These are phyloP conservation scores for Trypanosoma conorhini DNA, from an alignment of 208 protist species.

Conservation along the genomic window DNA sequence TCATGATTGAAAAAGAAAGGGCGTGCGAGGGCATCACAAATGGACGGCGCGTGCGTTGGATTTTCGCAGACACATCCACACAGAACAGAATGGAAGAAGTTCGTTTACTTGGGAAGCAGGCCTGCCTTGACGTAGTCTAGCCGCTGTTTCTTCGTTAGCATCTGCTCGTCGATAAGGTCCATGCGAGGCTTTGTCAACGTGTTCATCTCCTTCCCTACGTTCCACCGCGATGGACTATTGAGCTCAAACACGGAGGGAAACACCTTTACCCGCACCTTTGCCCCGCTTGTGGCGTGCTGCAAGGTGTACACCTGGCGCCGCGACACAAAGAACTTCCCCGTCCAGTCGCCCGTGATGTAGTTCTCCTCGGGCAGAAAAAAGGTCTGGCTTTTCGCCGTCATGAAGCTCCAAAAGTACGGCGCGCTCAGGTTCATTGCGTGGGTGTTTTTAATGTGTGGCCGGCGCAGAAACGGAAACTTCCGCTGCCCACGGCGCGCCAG, in stretches of 20 bases:
- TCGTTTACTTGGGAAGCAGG: conserved; percentile 75
- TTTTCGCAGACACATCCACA: neutral
- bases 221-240: conserved; percentile 86
- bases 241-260: conserved; percentile 90
- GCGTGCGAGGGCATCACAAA: neutral
- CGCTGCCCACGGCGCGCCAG: conserved; percentile 77
- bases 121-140: conserved; percentile 89
- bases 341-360: conserved; percentile 93
- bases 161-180: conserved; percentile 92
- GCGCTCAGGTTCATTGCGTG: conserved; percentile 86
- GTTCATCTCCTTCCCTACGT: conserved; percentile 89
- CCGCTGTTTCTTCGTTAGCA: conserved; percentile 91
- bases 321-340: conserved; percentile 90
- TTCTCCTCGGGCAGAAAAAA: conserved; percentile 88
- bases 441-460: conserved; percentile 86
- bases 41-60: neutral
- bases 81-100: neutral
- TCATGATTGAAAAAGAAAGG: neutral
- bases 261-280: conserved; percentile 81
- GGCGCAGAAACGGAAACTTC: conserved; percentile 79
- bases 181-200: conserved; percentile 85
- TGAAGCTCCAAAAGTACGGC: conserved; percentile 88
- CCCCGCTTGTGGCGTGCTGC: conserved; percentile 85
- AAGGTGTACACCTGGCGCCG: conserved; percentile 90
- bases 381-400: conserved; percentile 81